phyloP scores from a whole-genome alignment of 306 rosid genomes.

The Pachyrhizus erosus region DNA sequence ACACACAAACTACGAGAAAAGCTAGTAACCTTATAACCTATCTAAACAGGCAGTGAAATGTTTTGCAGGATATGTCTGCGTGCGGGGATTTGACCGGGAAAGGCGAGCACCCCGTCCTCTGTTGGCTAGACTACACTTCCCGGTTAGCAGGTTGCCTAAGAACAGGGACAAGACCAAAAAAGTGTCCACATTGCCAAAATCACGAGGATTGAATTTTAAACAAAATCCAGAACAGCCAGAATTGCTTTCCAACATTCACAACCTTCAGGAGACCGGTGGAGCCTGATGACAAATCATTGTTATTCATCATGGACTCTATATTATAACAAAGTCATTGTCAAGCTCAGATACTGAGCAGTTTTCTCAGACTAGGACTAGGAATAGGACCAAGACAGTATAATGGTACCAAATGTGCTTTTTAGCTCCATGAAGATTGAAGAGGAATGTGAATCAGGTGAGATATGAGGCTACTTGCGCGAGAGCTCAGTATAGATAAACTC shows the following conservation, averaged over 20 bases:
- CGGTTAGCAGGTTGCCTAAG: conserved; percentile 71
- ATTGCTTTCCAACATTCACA: conserved; percentile 30
- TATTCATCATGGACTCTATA: conserved; percentile 15
- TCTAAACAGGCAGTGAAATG: conserved; percentile 29
- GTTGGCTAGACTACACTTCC: conserved; percentile 74
- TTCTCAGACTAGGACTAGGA: conserved; percentile 28
- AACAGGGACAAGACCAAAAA: conserved; percentile 46
- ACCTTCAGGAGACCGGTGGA: conserved; percentile 23
- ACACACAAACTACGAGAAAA: not conserved
- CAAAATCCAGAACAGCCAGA: conserved; percentile 28
- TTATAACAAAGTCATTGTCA: conserved; percentile 24
- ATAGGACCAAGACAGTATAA: conserved; percentile 20
- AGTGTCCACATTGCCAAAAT: conserved; percentile 13
- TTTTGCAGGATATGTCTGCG: conserved; percentile 86
- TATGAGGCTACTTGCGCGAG: not conserved
- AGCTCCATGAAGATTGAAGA: conserved; percentile 20
- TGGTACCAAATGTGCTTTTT: not conserved
- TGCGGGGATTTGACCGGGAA: conserved; percentile 78
- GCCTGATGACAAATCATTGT: conserved; percentile 12
- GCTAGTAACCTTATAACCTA: not conserved
- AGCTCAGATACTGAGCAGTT: conserved; percentile 24
- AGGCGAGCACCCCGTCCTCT: conserved; percentile 83
- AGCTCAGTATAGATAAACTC: not conserved
- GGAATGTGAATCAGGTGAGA: not conserved
- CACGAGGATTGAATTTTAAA: conserved; percentile 29